Evolutionary conservation across 441 rosid genomes (phyloP), one percentile per base, ranked within the genome.

Genomic region (Gossypium lobatum): DNA sequence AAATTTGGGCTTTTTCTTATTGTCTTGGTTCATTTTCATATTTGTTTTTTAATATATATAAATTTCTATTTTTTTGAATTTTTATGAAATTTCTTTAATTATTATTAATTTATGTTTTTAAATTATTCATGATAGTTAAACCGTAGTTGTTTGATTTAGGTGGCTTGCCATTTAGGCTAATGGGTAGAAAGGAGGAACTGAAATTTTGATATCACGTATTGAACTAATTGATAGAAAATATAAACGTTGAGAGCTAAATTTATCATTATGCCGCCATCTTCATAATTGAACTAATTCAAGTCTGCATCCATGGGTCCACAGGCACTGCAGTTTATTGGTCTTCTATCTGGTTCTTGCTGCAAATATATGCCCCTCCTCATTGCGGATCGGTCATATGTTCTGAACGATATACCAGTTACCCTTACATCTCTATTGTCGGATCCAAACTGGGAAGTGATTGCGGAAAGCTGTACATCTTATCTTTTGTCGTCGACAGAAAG

Each of bases 341-440:
- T 95, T 28, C 85, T 95, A 60, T 86, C 91, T 6, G 88, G 96
- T 62, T 88, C 92, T 81, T 88, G 93, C 84, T 88, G 95, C 83
- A 90, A 87, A 79, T 95, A 91, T 76, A 91, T 91, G 99, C 93
- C 97, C 45, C 84, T 92, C 77, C 85, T 95, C 73, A 86, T 87
- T 73, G 73, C 88, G 67, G 97, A 95, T 77, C 80, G 48, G 31
- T 53, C 72, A 21, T 84, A 84, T 0, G 88, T 91, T 59, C 71
- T 93, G 77, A 80, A 82, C 11, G 96, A 91, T 81, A 87, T 95
- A 65, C 91, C 98, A 1, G 88, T 95, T 55, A 90, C 91, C 17
- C 86, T 95, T 16, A 25, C 88, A 13, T 87, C 90, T 67, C 90
- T 95, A 66, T 72, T 95, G 64, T 76, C 80, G 7, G 85, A 89